Conservation (phyloP, 257 asterid species). For the Jasminum sambac region DNA sequence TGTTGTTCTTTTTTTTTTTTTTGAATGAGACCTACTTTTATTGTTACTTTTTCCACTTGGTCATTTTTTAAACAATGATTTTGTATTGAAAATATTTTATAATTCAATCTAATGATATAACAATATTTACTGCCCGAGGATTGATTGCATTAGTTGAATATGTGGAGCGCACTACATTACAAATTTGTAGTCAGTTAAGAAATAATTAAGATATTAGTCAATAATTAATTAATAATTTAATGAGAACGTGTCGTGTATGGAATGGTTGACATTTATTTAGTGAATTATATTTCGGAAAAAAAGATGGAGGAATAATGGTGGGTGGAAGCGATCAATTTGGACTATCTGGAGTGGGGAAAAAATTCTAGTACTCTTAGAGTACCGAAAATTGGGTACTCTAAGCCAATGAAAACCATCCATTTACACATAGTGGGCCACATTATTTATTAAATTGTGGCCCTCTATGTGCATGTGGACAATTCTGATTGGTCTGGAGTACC, state of each 20-base stretch:
- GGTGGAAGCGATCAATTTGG: conserved; percentile 23
- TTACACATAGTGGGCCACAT: too few species aligned
- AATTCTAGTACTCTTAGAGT: too few species aligned
- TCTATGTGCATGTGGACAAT: too few species aligned
- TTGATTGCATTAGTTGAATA: not conserved
- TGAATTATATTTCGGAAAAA: not conserved
- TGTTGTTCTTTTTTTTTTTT: too few species aligned
- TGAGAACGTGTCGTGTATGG: conserved; percentile 39
- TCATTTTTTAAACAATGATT: conserved; percentile 2
- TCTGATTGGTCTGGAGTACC: too few species aligned
- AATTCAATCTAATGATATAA: not conserved
- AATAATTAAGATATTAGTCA: conserved; percentile 28
- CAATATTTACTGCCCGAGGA: not conserved
- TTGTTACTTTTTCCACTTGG: conserved; percentile 2
- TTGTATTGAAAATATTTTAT: not conserved
- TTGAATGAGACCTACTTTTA: conserved; percentile 29
- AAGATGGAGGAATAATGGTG: conserved; percentile 26
- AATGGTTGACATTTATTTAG: conserved; percentile 38
- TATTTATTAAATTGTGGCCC: too few species aligned
- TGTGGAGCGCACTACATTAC: not conserved
- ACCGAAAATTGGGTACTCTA: too few species aligned
- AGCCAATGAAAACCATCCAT: too few species aligned
- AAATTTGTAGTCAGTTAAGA: conserved; percentile 32
- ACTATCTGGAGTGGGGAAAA: conserved; percentile 26
- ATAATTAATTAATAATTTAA: not conserved